phyloP scores from a whole-genome alignment of 2,329 filamentous ascomycete species.

The Aspergillus brasiliensis region DNA sequence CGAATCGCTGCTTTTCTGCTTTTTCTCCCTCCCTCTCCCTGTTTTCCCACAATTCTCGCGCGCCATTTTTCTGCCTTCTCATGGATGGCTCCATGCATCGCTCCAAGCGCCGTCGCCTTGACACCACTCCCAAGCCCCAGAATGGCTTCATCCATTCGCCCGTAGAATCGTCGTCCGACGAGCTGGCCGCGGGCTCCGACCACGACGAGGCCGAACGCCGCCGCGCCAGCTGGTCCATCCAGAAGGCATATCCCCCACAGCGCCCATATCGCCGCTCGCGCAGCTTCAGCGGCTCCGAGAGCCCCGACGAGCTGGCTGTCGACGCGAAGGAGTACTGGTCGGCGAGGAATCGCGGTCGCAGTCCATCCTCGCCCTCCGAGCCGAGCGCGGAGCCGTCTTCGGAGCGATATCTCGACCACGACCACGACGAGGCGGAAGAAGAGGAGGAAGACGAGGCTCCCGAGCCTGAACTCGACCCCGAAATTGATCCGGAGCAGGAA shows the following conservation, averaged over 20 bases:
- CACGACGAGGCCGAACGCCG: conserved; percentile 39
- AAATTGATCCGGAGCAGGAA: not conserved
- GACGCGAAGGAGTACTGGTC: conserved; percentile 42
- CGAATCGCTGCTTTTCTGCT: not conserved
- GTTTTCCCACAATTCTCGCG: not conserved
- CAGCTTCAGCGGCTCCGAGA: conserved; percentile 38
- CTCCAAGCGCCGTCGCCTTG: conserved; percentile 37
- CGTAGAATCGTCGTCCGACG: conserved; percentile 43
- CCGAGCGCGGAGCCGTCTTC: not conserved
- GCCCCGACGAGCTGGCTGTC: conserved; percentile 49
- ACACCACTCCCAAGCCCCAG: conserved; percentile 20
- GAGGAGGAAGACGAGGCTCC: not conserved
- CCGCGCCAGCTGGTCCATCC: conserved; percentile 38
- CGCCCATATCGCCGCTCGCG: conserved; percentile 29
- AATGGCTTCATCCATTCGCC: conserved; percentile 27
- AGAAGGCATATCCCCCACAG: conserved; percentile 34
- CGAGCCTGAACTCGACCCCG: not conserved
- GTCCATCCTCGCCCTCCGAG: conserved; percentile 20
- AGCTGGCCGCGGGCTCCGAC: conserved; percentile 40
- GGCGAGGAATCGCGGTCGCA: conserved; percentile 29
- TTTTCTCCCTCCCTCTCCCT: not conserved
- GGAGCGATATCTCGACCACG: not conserved
- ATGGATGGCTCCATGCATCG: conserved; percentile 29
- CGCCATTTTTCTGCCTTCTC: conserved; percentile 1
- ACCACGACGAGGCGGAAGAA: not conserved